Percentiles rank a stretch among this genome's conserved stretches.
Evolutionary conservation across 805 yeast genomes (phyloP).

Genomic region (Cyberlindnera bimundalis): DNA sequence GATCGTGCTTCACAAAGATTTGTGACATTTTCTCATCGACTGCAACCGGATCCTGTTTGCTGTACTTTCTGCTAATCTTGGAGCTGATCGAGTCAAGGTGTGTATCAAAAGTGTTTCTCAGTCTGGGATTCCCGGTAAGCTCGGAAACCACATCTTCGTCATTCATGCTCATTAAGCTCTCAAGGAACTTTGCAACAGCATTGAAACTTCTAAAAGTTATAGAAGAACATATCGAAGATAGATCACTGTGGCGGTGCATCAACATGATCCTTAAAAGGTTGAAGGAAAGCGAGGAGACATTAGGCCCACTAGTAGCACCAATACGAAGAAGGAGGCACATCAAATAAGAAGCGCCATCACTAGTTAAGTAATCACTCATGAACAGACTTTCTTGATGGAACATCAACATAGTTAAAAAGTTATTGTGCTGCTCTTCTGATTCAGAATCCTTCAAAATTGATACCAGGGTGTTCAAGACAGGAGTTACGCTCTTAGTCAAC

Average conservation of each 20-base stretch:
- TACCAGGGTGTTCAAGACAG: conserved; percentile 17
- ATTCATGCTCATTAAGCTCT: conserved; percentile 21
- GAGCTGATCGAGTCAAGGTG: conserved; percentile 25
- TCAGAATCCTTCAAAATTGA: conserved; percentile 21
- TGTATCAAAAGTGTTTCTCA: conserved; percentile 18
- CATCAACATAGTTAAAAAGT: conserved; percentile 29
- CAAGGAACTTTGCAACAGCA: conserved; percentile 24
- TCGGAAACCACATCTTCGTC: conserved; percentile 29
- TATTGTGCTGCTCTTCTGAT: conserved; percentile 26
- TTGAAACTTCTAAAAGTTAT: conserved; percentile 26
- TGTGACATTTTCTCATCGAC: conserved; percentile 15
- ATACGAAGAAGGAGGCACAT: conserved; percentile 27
- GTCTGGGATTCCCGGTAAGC: conserved; percentile 15
- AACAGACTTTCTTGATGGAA: conserved; percentile 32
- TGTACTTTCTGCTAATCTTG: conserved; percentile 24
- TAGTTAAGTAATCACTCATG: conserved; percentile 30
- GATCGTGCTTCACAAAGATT: conserved; percentile 18
- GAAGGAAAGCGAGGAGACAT: conserved; percentile 22
- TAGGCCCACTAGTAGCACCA: conserved; percentile 14
- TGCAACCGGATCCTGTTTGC: conserved; percentile 15
- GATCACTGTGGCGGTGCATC: conserved; percentile 31
- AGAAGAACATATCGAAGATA: conserved; percentile 26
- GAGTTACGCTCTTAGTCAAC: conserved; percentile 16
- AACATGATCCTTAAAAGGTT: conserved; percentile 32
- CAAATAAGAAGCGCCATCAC: conserved; percentile 33